Base-by-base conservation (phyloP, 495 filamentous ascomycete genomes). In the Clavariopsis aquatica region DNA sequence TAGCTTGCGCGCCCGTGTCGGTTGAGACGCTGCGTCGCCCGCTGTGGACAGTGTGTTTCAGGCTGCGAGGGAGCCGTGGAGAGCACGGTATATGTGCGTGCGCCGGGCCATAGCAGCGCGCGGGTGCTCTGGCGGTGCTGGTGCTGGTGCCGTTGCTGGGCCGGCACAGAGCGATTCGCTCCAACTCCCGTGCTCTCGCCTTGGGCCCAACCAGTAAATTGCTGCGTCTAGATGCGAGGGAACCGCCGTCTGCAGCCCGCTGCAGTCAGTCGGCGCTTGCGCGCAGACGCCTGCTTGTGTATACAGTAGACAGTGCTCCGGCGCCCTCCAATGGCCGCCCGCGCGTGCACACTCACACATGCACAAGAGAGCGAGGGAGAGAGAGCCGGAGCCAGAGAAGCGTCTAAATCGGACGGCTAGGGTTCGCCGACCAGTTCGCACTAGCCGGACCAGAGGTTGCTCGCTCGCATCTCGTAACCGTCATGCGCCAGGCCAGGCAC, bases 321-420 rank as follows among this genome's bases (percentile, higher is more conserved):
- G 19, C 36, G 31, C 19, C 20, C 58, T 62, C 58, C 47, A 52
- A 53, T 53, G 47, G 58, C 22, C 26, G 58, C 47, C 8, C 47
- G 47, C n/a, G 19, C 22, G 22, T 29, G n/a, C n/a, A n/a, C n/a
- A n/a, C n/a, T n/a, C n/a, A n/a, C n/a, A n/a, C n/a, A n/a, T n/a
- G n/a, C n/a, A n/a, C n/a, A n/a, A n/a, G n/a, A n/a, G n/a, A n/a
- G n/a, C n/a, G n/a, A n/a, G n/a, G n/a, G n/a, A n/a, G n/a, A n/a
- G n/a, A n/a, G n/a, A n/a, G n/a, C n/a, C n/a, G n/a, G n/a, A n/a
- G n/a, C n/a, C n/a, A n/a, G 5, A 7, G 47, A 4, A 23, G 20
- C 9, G 10, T 51, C 7, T 8, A 23, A 22, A 10, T 28, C 22
- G 47, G 26, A 2, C 47, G 22, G 20, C 4, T 22, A 23, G 22